Evolutionary conservation across 805 yeast species (phyloP), one percentile per base, ranked within the genome.

Genomic region (Yarrowia sp.): DNA sequence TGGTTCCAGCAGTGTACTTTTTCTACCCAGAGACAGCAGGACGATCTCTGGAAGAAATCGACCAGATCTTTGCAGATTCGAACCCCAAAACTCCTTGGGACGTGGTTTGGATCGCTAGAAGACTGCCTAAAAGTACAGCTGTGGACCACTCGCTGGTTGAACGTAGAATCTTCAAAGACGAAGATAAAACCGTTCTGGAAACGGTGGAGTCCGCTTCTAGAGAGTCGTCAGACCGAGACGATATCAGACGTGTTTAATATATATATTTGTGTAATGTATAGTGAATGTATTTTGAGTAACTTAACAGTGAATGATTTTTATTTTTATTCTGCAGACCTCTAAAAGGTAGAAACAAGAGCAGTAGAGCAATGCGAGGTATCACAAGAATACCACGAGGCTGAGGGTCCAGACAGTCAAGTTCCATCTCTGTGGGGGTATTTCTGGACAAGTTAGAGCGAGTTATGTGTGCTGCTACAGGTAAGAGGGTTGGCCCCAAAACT

Each of bases 61-160:
- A 48, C 36, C 52, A 48, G 52, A 48, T 48, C 21, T 48, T 48
- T 21, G 52, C 52, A 5, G 52, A 48, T 7, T 48, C 52, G 4
- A 48, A 48, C 52, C 52, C 52, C 52, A 17, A 11, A 12, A 48
- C 52, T 12, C 52, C 52, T n/a, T 46, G 51, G 51, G 51, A 46
- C 33, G 51, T 46, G 1, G 51, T 46, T 16, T 16, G 51, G 22
- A 48, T 48, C 26, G 36, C 52, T 12, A 28, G 52, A 30, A n/a
- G 52, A 7, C 52, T 48, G 6, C 52, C 52, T 9, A 28, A 14
- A n/a, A 48, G 36, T 24, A 30, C 52, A 12, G 36, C 36, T 14
- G 24, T 48, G 11, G 52, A 48, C 24, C 36, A 28, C 26, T 28
- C 4, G 3, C 21, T 48, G 2, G 3, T 48, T 6, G 52, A 48